Evolutionary conservation across 495 filamentous ascomycete species (phyloP), one percentile per base, ranked within the genome.

Genomic region (Ramalina peruviana): DNA sequence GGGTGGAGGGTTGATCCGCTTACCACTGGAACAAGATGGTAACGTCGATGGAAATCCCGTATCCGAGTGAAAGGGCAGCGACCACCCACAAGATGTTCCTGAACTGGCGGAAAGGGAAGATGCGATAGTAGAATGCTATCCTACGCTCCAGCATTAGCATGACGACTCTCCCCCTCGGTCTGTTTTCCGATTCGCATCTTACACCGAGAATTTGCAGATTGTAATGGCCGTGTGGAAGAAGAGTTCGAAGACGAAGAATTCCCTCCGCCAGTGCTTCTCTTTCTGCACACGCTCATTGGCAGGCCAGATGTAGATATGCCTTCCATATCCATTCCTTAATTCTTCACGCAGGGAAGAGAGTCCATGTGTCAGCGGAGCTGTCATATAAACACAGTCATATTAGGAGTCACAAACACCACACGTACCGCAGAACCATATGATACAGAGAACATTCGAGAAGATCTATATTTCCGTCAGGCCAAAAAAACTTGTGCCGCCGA

Each of bases 51-150:
- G 42, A 42, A 20, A 54, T 38, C 20, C 44, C 16, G 43, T 47
- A 57, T 11, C 4, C 41, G 10, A 54, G 15, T 1, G 40, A 49
- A 17, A 54, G 6, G n/a, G 4, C 40, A 27, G 36, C 55, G 6
- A 48, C 19, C 23, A 36, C 23, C 3, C 46, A 9, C 7, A 57
- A 17, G 2, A 52, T 16, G 12, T 38, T 47, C 41, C 52, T 21
- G 33, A 54, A 51, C 20, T 30, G 12, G 15, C 27, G 55, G 11
- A 57, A 46, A 9, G 55, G 46, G 33, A 57, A 54, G 17, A 57
- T 54, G 10, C 55, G 51, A 23, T 42, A 43, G 42, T 57, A 57
- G 47, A 57, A 57, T 37, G 48, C 51, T 11, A 57, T 27, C 6
- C 54, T 57, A 25, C 13, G 17, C 20, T 7, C 1, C 30, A 10